phyloP scores from a whole-genome alignment of 768 basidiomycete species.

The Zangia roseola region DNA sequence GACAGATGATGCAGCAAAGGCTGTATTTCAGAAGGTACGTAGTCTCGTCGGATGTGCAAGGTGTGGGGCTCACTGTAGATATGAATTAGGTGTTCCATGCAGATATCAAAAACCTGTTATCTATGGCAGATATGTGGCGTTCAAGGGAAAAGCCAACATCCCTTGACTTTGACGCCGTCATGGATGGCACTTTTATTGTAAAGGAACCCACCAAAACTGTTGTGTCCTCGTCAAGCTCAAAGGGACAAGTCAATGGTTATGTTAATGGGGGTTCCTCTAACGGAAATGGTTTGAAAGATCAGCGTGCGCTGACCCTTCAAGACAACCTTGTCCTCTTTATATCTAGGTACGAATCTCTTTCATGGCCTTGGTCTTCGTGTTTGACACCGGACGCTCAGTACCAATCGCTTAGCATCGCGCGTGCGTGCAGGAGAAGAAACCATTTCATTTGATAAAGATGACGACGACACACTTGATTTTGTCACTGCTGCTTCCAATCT shows the following conservation, averaged over 20 bases:
- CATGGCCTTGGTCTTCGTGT: background rate
- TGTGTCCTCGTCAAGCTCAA: conserved; percentile 13
- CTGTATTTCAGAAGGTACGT: conserved; percentile 81
- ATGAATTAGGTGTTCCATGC: conserved; percentile 72
- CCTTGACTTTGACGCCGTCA: conserved; percentile 77
- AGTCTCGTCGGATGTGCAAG: background rate
- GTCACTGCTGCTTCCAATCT: conserved; percentile 94
- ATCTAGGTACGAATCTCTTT: conserved; percentile 58
- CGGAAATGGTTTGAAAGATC: conserved; percentile 65
- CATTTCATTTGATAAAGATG: conserved; percentile 95
- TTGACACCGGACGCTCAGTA: conserved; percentile 44
- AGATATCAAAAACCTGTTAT: conserved; percentile 85
- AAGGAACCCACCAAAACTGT: conserved; percentile 26
- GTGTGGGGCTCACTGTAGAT: background rate
- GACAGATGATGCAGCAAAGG: conserved; percentile 54
- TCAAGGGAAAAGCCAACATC: conserved; percentile 83
- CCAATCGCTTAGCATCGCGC: conserved; percentile 73
- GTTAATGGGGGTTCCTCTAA: conserved; percentile 18
- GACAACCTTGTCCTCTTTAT: conserved; percentile 85
- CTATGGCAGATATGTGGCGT: conserved; percentile 98
- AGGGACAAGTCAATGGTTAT: conserved; percentile 28
- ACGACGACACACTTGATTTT: conserved; percentile 95
- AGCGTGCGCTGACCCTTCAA: conserved; percentile 68
- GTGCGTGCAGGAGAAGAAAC: conserved; percentile 63
- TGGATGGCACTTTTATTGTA: conserved; percentile 57